Evolutionary conservation across 2,329 filamentous ascomycete species (phyloP).

Genomic region (Paracorniculantispora psalliotae): DNA sequence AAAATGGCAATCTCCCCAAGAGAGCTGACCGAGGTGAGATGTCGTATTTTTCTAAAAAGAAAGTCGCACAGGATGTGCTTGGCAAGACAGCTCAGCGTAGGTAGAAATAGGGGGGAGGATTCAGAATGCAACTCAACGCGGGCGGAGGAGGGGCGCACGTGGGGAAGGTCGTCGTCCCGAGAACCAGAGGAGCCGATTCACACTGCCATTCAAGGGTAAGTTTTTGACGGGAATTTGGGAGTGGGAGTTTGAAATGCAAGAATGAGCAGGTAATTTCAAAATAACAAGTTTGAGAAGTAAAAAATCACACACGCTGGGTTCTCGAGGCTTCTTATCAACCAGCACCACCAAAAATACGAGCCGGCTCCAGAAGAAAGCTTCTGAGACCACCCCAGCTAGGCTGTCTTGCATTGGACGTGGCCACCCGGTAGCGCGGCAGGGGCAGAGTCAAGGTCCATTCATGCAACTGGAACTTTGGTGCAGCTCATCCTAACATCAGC

Average conservation of each 20-base stretch:
- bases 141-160: constrained; percentile 9
- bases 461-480: background rate
- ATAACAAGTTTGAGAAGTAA: background rate
- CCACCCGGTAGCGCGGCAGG: background rate
- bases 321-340: too few species aligned
- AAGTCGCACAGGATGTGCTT: background rate
- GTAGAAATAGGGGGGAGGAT: constrained; percentile 6
- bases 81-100: background rate
- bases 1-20: background rate
- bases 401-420: background rate
- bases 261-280: background rate
- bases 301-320: too few species aligned
- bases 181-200: background rate
- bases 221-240: background rate
- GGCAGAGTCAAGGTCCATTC: background rate
- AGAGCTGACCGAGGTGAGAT: background rate
- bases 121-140: background rate
- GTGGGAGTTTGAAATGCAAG: background rate
- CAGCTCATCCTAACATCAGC: background rate
- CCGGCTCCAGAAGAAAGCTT: too few species aligned
- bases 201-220: background rate
- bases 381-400: background rate
- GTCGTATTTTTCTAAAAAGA: background rate
- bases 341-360: too few species aligned
- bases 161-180: constrained; percentile 6